phyloP scores from a whole-genome alignment of 2,329 filamentous ascomycete species.

The Sarocladium brachiariae region DNA sequence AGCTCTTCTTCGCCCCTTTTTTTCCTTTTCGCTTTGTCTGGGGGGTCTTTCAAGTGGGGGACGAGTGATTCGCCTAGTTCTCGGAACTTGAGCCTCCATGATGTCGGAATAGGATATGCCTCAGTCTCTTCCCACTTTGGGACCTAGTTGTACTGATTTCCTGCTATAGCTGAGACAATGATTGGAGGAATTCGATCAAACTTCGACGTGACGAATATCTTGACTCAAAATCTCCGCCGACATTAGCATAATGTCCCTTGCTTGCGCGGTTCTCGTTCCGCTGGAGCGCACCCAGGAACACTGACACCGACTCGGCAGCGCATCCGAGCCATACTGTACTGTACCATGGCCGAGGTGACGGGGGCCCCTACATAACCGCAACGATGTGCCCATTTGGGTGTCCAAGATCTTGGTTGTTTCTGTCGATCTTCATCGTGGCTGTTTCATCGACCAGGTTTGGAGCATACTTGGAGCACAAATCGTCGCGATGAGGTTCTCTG shows the following conservation, averaged over 20 bases:
- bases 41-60: not conserved
- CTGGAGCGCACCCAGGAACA: not conserved
- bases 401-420: not conserved
- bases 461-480: not conserved
- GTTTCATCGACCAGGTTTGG: not conserved
- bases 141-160: not conserved
- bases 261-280: not conserved
- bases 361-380: not conserved
- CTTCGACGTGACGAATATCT: not conserved
- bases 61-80: not conserved
- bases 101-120: not conserved
- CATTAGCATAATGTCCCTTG: not conserved
- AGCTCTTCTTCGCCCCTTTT: not conserved
- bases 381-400: not conserved
- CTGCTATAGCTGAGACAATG: not conserved
- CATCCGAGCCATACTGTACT: not conserved
- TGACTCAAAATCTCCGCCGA: not conserved
- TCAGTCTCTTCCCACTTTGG: not conserved
- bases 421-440: constrained; percentile 1
- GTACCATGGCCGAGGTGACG: not conserved
- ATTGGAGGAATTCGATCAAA: constrained; percentile 1
- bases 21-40: not conserved
- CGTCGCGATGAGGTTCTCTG: not conserved
- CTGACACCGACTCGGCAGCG: not conserved
- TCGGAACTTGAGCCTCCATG: constrained; percentile 1